Evolutionary conservation across 208 protist genomes (phyloP).

Genomic region (Angomonas ambiguus): DNA sequence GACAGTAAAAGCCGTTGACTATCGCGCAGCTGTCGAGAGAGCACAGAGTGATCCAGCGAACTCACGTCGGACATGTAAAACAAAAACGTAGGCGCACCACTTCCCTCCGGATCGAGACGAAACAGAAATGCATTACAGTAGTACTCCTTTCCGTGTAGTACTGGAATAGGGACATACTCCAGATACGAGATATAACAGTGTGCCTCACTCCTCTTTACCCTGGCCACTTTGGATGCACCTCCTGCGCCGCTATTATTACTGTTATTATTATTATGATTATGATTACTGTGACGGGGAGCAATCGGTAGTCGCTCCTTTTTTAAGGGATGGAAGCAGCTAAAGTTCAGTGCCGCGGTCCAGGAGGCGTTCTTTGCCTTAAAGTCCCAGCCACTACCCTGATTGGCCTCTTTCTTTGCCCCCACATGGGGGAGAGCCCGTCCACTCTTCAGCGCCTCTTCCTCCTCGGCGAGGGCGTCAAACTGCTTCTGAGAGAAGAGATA

Average conservation of each 20-base stretch:
- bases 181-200: not conserved
- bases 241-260: not conserved
- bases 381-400: slow-evolving; percentile 6
- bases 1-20: slow-evolving; percentile 11
- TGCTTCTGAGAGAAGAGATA: slow-evolving; percentile 35
- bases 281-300: not conserved
- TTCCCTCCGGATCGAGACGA: slow-evolving; percentile 16
- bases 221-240: not conserved
- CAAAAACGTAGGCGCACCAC: slow-evolving; percentile 14
- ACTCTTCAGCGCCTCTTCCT: not conserved
- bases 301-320: not conserved
- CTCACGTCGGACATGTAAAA: slow-evolving; percentile 62
- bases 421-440: not conserved
- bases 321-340: slow-evolving; percentile 9
- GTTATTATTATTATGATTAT: not conserved
- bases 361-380: slow-evolving; percentile 8
- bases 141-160: slow-evolving; percentile 45
- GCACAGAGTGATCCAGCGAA: slow-evolving; percentile 20
- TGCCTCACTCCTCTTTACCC: not conserved
- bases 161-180: slow-evolving; percentile 38
- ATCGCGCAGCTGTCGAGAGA: slow-evolving; percentile 22
- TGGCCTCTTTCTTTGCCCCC: not conserved
- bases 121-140: slow-evolving; percentile 49
- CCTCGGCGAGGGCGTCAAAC: slow-evolving; percentile 5
- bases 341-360: slow-evolving; percentile 19